Conservation (phyloP, 495 filamentous ascomycete species). For the Talaromyces stipitatus region DNA sequence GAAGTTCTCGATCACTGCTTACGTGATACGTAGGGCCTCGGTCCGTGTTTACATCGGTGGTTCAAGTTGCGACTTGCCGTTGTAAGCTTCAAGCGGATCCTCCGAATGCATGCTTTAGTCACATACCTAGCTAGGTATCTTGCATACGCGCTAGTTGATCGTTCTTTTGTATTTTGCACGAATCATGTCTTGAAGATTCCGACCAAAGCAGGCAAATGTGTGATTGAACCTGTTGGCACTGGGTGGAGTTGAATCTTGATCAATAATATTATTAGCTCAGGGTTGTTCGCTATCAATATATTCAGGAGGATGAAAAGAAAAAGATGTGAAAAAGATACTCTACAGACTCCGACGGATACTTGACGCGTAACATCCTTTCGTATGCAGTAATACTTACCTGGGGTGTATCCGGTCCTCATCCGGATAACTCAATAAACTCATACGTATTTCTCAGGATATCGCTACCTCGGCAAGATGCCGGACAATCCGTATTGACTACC, state of each 20-base stretch:
- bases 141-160: not conserved
- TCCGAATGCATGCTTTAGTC: not conserved
- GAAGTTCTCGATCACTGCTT: too few relatives aligned
- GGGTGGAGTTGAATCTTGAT: not conserved
- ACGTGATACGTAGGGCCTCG: too few relatives aligned
- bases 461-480: not conserved
- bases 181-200: not conserved
- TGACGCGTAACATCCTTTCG: not conserved
- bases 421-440: too few relatives aligned
- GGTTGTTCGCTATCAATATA: not conserved
- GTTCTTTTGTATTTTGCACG: not conserved
- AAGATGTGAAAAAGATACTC: too few relatives aligned
- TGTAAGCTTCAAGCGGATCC: not conserved
- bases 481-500: not conserved
- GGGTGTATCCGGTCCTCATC: too few relatives aligned
- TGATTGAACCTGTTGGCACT: too few relatives aligned
- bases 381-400: not conserved
- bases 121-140: not conserved
- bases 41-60: too few relatives aligned
- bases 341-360: not conserved
- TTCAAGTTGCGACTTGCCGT: not conserved
- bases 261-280: not conserved
- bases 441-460: too few relatives aligned
- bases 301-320: not conserved
- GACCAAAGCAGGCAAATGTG: not conserved